phyloP scores from a whole-genome alignment of 1,139 yeast genomes.

The Magnusiomyces starmeri region DNA sequence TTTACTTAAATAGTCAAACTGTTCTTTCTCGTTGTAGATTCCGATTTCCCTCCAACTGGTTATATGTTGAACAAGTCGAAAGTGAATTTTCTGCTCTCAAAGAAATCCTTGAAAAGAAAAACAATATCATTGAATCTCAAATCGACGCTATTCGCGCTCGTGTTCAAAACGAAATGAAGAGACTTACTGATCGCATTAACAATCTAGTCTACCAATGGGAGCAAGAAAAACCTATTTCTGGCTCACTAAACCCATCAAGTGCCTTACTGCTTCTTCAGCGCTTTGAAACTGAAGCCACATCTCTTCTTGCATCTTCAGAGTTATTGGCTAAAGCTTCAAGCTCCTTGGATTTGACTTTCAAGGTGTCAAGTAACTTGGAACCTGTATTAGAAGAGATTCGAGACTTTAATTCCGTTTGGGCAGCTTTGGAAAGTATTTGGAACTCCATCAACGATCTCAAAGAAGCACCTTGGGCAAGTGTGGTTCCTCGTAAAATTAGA shows the following conservation, averaged over 20 bases:
- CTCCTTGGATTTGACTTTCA: conserved; percentile 39
- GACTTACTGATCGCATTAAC: conserved; percentile 36
- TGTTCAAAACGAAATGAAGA: conserved; percentile 39
- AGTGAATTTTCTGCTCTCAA: conserved; percentile 42
- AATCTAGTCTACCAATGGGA: conserved; percentile 42
- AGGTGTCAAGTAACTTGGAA: conserved; percentile 31
- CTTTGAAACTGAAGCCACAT: conserved; percentile 37
- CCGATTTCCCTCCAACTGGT: conserved; percentile 50
- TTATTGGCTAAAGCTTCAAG: conserved; percentile 39
- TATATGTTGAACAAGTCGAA: conserved; percentile 57
- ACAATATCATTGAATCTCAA: conserved; percentile 39
- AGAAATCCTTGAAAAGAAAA: conserved; percentile 40
- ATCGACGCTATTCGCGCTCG: conserved; percentile 39
- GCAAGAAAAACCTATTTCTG: conserved; percentile 44
- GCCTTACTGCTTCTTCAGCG: conserved; percentile 45
- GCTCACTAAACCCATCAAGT: conserved; percentile 39
- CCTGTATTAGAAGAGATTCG: conserved; percentile 44
- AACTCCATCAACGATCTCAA: conserved; percentile 43
- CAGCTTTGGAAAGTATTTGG: conserved; percentile 51
- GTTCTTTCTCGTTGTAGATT: conserved; percentile 42
- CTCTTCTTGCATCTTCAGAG: conserved; percentile 24
- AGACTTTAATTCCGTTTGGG: conserved; percentile 62
- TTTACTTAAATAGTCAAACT: conserved; percentile 40
- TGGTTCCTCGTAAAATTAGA: conserved; percentile 45
- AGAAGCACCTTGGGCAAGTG: conserved; percentile 43